Evolutionary conservation across 495 filamentous ascomycete genomes (phyloP), one percentile per base, ranked within the genome.

Genomic region (Aspergillus ostianus): DNA sequence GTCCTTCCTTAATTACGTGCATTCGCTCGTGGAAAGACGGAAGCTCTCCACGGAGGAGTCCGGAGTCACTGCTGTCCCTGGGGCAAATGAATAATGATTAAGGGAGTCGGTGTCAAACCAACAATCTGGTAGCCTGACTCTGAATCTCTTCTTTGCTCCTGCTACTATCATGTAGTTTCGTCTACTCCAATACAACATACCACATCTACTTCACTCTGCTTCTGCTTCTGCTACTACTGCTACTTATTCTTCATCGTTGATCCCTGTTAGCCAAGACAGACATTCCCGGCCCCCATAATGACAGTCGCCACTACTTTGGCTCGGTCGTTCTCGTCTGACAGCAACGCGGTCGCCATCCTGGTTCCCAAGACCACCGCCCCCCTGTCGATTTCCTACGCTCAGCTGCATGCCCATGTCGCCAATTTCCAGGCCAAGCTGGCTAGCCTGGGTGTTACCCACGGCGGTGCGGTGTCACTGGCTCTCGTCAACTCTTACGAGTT

Each of bases 401-500:
- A 86, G 61, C 84, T 93, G 32, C 63, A 80, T 29, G 66, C 77
- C 56, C 84, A 90, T 63, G 81, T 88, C 20, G 71, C 73, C 53
- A 71, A 77, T 23, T 91, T 92, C 73, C 90, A 92, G 73, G 74
- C 74, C 61, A 87, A 88, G 73, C 82, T 93, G 41, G 90, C 90
- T 13, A 77, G 77, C 45, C 76, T 92, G 55, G 90, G 90, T 49
- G 83, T 92, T 53, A 71, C 77, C 47, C 77, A 82, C 45, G 77
- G 81, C 47, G 79, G 82, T 12, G 85, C 90, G 23, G 87, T 93
- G 47, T 91, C 89, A 20, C 90, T 92, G 59, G 85, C 89, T 2
- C 80, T 89, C 18, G 83, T 86, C 27, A 93, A 93, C 72, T 88
- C 87, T 27, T 90, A 89, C 67, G 89, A 90, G 73, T 92, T 92